These are phyloP conservation scores for Drechslerella dactyloides DNA, from an alignment of 2,329 filamentous ascomycete species.

Conservation along the genomic window DNA sequence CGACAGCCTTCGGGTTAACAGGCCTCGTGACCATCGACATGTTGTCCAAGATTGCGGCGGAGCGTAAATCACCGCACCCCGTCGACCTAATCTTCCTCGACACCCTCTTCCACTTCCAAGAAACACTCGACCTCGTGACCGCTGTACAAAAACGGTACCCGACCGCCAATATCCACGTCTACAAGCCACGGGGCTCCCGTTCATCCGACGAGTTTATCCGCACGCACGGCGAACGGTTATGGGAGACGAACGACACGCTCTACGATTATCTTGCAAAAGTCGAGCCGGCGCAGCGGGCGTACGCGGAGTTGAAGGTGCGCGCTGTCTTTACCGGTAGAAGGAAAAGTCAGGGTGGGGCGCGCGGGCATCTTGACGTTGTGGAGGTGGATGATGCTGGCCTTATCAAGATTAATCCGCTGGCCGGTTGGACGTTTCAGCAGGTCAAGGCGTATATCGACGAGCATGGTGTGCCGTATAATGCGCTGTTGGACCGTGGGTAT, in stretches of 20 bases:
- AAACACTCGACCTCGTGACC: slow-evolving; percentile 76
- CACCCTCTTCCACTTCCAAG: slow-evolving; percentile 80
- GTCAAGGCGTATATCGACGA: slow-evolving; percentile 86
- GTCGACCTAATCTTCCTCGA: slow-evolving; percentile 80
- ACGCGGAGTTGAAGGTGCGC: slow-evolving; percentile 82
- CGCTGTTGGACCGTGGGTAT: slow-evolving; percentile 88
- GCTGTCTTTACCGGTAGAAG: slow-evolving; percentile 92
- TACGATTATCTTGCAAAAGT: slow-evolving; percentile 99
- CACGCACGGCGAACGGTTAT: slow-evolving; percentile 80
- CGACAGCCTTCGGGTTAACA: slow-evolving; percentile 80
- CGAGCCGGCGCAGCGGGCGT: slow-evolving; percentile 90
- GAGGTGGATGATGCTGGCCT: slow-evolving; percentile 90
- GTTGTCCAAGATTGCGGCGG: slow-evolving; percentile 74
- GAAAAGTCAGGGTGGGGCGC: slow-evolving; percentile 89
- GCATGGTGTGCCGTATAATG: slow-evolving; percentile 91
- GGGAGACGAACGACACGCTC: slow-evolving; percentile 82
- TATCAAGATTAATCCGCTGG: slow-evolving; percentile 96
- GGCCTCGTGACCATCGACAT: slow-evolving; percentile 85
- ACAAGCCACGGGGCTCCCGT: slow-evolving; percentile 79
- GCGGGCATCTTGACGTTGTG: slow-evolving; percentile 86
- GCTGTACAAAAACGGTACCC: slow-evolving; percentile 78
- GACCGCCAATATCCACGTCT: slow-evolving; percentile 80
- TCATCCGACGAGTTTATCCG: slow-evolving; percentile 78
- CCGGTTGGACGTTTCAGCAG: slow-evolving; percentile 90
- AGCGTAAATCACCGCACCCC: slow-evolving; percentile 64